These are phyloP conservation scores for Phlebopus sp. DNA, from an alignment of 1,284 basidiomycete genomes.

Conservation along the genomic window DNA sequence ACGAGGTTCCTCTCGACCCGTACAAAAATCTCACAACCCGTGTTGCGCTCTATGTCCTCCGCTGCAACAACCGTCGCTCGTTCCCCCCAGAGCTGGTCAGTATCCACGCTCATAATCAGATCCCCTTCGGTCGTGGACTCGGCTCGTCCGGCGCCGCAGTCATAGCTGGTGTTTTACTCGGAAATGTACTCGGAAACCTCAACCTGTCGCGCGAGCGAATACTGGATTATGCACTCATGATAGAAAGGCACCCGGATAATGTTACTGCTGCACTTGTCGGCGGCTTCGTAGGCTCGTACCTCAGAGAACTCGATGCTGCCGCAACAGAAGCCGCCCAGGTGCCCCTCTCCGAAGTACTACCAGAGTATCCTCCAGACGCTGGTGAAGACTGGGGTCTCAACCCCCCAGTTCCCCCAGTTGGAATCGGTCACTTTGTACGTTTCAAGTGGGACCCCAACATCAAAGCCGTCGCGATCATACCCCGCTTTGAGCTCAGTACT, in stretches of 20 bases:
- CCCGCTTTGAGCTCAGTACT: constrained; percentile 94
- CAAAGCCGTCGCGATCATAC: constrained; percentile 93
- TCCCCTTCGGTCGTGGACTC: constrained; percentile 96
- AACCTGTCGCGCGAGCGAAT: constrained; percentile 69
- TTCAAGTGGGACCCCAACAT: constrained; percentile 89
- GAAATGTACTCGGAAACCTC: constrained; percentile 78
- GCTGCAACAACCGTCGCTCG: constrained; percentile 71
- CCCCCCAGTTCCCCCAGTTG: constrained; percentile 84
- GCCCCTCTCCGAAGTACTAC: constrained; percentile 93
- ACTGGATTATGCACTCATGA: constrained; percentile 98
- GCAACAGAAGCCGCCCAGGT: constrained; percentile 81
- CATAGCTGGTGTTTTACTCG: constrained; percentile 92
- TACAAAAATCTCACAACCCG: constrained; percentile 99
- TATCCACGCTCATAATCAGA: constrained; percentile 88
- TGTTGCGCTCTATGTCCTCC: constrained; percentile 94
- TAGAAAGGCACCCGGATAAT: constrained; percentile 98
- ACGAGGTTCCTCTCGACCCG: constrained; percentile 89
- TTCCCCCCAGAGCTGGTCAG: constrained; percentile 72
- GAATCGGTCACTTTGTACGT: constrained; percentile 93
- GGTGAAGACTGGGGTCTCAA: constrained; percentile 86
- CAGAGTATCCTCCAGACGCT: constrained; percentile 93
- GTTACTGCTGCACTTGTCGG: constrained; percentile 97
- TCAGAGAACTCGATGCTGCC: constrained; percentile 83
- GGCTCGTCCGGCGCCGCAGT: constrained; percentile 98
- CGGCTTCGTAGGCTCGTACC: constrained; percentile 97